phyloP scores from a whole-genome alignment of 768 basidiomycete genomes.

The Trametes coccinea region DNA sequence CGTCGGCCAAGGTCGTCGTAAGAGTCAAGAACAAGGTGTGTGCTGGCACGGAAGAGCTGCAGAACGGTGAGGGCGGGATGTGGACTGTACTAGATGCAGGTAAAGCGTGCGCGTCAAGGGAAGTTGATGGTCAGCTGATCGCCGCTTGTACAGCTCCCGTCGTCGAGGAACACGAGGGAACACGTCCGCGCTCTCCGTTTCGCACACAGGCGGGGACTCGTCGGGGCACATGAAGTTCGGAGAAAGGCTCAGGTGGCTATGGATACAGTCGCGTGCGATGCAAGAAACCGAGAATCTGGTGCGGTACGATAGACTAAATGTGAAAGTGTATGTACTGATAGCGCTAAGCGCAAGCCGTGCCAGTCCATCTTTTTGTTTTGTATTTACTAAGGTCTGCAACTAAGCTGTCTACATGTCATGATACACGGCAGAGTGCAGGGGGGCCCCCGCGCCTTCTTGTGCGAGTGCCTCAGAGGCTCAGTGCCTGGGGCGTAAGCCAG shows the following conservation, averaged over 20 bases:
- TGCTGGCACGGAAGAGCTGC: slow-evolving; percentile 20
- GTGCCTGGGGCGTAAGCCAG: no score
- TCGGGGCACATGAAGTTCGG: slow-evolving; percentile 1
- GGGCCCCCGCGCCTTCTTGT: no score
- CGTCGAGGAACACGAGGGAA: background rate
- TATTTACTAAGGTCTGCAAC: no score
- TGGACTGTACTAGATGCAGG: background rate
- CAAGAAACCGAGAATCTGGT: background rate
- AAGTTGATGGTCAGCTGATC: slow-evolving; percentile 24
- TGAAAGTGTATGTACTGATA: no score
- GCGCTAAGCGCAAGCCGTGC: no score
- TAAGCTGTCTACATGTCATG: no score
- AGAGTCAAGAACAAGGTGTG: background rate
- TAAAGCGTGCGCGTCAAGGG: slow-evolving; percentile 16
- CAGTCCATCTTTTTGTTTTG: no score
- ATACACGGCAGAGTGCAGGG: no score
- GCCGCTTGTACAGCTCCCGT: slow-evolving; percentile 18
- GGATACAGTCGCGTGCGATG: slow-evolving; percentile 1
- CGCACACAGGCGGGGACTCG: slow-evolving; percentile 2
- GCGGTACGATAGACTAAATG: background rate
- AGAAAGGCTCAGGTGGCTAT: background rate
- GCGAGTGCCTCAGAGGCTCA: no score
- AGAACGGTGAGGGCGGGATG: background rate
- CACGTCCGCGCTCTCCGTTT: background rate
- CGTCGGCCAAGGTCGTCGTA: background rate